Evolutionary conservation across 1,284 basidiomycete species (phyloP), one percentile per base, ranked within the genome.

Genomic region (Ganoderma lingzhi): DNA sequence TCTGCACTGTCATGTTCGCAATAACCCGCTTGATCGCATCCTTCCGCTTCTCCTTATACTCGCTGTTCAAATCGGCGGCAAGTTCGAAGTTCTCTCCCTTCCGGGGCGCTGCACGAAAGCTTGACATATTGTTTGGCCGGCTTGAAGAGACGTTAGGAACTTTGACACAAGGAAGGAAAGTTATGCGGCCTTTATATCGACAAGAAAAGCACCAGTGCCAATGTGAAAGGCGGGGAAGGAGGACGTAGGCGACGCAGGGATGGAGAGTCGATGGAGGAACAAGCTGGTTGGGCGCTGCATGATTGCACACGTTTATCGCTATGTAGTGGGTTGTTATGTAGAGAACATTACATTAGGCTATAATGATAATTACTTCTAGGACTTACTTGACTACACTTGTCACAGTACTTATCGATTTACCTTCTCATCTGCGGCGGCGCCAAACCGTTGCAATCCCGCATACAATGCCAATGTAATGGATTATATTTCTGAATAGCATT

Each of bases 11-110:
- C 93, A 97, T 97, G 75, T 95, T 96, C 62, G 96, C 96, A 78
- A 97, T 97, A 71, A 96, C 94, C 62, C 94, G 88, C 84, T 99
- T 99, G 85, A 99, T 98, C 4, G 97, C 98, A 92, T 99, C 97
- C 82, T 98, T 98, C 69, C 97, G 87, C 79, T 95, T 94, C 76
- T 98, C 96, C 70, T 92, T 88, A 83, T 98, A 98, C 80, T 98
- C 95, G 78, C 94, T 96, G 83, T 99, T 99, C 78, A 99, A 89
- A 82, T 98, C 95, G 71, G 96, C 91, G 71, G 94, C 91, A 79
- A 98, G 93, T 84, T 97, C 96, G 82, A 93, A 97, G 86, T 97
- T 97, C 85, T 97, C 96, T 78, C 96, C 92, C 81, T 93, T 93
- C 71, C 89, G 83, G 69, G 91, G 91, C 67, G 79, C 75, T 76